Base-by-base conservation (phyloP, 1,139 yeast genomes). In the Ogataea hybrid region DNA sequence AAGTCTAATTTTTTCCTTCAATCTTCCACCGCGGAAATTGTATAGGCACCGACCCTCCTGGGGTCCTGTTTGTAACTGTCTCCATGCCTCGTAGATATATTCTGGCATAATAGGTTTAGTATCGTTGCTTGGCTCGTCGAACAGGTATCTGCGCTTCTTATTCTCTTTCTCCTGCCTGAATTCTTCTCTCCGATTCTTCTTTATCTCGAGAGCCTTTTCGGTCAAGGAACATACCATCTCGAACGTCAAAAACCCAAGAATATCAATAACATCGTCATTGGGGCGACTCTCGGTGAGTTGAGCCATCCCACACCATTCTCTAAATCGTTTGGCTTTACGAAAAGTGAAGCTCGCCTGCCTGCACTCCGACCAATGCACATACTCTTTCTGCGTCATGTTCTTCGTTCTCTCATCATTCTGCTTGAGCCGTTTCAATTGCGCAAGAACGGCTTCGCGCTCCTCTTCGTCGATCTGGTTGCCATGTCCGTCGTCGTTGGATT, bases 351-450 rank as follows among this genome's bases (percentile, higher is more conserved):
- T 82, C 1, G 98, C 98, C 62, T 92, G 98, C 51, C 99, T 78
- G 66, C 98, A 92, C 61, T 92, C 99, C 11, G 96, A 85, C 97
- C 97, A 92, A 62, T 94, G 98, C 14, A 90, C 98, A 56, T 92
- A 92, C 61, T 92, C 98, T 58, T 92, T 97, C 56, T 83, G 81
- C 0, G 98, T 92, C 99, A n/a, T n/a, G n/a, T n/a, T n/a, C n/a
- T n/a, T n/a, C n/a, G n/a, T n/a, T n/a, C n/a, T n/a, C n/a, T n/a
- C n/a, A n/a, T n/a, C n/a, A n/a, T n/a, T n/a, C n/a, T n/a, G n/a
- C n/a, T n/a, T n/a, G n/a, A n/a, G n/a, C n/a, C n/a, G n/a, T n/a
- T n/a, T n/a, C n/a, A n/a, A n/a, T n/a, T n/a, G n/a, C n/a, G n/a
- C n/a, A n/a, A n/a, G n/a, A n/a, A n/a, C n/a, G n/a, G n/a, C n/a